Base-by-base conservation (phyloP, 345 rosid species). In the Ceriops zippeliana region DNA sequence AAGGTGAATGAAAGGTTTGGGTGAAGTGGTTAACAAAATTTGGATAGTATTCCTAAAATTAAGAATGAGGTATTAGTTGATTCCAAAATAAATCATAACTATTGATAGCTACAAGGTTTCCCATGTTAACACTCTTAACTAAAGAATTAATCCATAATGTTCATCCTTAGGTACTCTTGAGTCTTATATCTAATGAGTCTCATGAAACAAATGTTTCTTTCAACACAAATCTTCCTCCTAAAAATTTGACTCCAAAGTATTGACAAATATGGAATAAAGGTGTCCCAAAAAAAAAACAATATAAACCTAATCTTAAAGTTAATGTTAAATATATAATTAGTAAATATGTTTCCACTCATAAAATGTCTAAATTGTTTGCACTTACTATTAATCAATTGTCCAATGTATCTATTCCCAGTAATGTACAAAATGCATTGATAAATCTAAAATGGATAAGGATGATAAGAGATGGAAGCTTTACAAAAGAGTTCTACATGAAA, bases 41-140 rank as follows among this genome's bases (percentile, higher is more conserved):
- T 52, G 20, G 11, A 52, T 20, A 20, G 1, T 9, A 52, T 20
- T 52, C 11, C 9, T 34, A 0, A 34, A 34, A 34, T 34, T 34
- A 10, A 7, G 37, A 34, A 3, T 20, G 1, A 20, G 57, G 10
- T 6, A 24, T 52, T 52, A 6, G 22, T 20, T 52, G 7, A 1
- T 34, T 34, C 30, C 11, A 17, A 9, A 4, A 47, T 34, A 7
- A 7, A 1, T 34, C 10, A 34, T 1, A 34, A 34, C 6, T 9
- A 34, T 7, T 7, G 0, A 34, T 34, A 6, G 9, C 2, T 52
- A 7, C 16, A 28, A 7, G 30, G 31, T 71, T 71, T 10, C 57
- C 75, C 1, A 2, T 30, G 31, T 56, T 22, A 28, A 42, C 73
- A 38, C 58, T 22, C 56, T 27, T 56, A 63, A 63, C 16, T 28